phyloP scores from a whole-genome alignment of 495 filamentous ascomycete species.

The Lasiosphaeria hispida region DNA sequence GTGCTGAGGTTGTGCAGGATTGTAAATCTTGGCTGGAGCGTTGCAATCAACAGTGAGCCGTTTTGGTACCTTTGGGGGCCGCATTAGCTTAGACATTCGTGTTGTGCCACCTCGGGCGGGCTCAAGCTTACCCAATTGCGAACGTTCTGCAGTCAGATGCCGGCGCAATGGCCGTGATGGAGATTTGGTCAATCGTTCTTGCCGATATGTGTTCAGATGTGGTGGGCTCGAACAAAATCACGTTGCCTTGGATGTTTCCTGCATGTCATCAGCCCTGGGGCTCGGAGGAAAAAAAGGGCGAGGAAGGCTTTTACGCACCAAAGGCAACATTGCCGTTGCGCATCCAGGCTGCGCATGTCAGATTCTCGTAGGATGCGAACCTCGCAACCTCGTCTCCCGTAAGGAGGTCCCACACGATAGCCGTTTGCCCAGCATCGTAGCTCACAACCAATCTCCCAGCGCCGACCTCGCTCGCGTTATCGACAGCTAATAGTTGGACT shows the following conservation, averaged over 20 bases:
- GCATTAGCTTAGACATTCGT: slow-evolving; percentile 12
- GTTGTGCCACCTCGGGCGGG: background rate
- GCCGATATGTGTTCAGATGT: slow-evolving; percentile 92
- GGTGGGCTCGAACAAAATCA: slow-evolving; percentile 90
- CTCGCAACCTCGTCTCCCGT: slow-evolving; percentile 87
- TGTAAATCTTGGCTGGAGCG: slow-evolving; percentile 86
- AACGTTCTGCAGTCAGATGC: slow-evolving; percentile 92
- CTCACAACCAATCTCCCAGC: slow-evolving; percentile 85
- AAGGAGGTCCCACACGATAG: slow-evolving; percentile 95
- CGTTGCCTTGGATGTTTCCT: slow-evolving; percentile 89
- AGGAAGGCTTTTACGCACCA: slow-evolving; percentile 54
- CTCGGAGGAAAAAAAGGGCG: slow-evolving; percentile 10
- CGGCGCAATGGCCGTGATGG: slow-evolving; percentile 88
- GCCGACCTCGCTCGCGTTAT: slow-evolving; percentile 88
- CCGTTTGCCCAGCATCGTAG: slow-evolving; percentile 86
- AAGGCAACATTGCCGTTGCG: slow-evolving; percentile 95
- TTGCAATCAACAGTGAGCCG: slow-evolving; percentile 88
- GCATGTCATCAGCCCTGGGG: slow-evolving; percentile 2
- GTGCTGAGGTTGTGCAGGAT: slow-evolving; percentile 92
- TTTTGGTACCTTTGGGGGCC: slow-evolving; percentile 72
- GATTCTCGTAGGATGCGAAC: slow-evolving; percentile 84
- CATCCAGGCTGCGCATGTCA: slow-evolving; percentile 91
- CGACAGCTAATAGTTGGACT: slow-evolving; percentile 77
- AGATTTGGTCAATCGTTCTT: slow-evolving; percentile 85
- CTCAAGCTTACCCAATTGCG: slow-evolving; percentile 77